phyloP scores from a whole-genome alignment of 805 yeast genomes.

The Kodamaea laetipori region DNA sequence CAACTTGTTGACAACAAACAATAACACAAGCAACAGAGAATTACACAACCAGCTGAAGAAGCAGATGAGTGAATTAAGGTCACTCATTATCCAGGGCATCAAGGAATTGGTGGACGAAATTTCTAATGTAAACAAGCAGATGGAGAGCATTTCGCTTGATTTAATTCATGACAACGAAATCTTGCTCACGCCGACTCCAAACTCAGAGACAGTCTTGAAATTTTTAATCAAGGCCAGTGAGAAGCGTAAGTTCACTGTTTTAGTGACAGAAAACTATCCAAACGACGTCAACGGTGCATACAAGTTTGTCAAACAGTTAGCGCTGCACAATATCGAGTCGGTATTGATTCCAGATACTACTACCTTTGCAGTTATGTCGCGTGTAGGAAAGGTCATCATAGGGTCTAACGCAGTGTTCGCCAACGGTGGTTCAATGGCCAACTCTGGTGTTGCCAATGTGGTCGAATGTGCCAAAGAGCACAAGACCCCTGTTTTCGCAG shows the following conservation, averaged over 20 bases:
- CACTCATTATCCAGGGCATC: conserved; percentile 87
- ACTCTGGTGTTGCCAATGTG: conserved; percentile 88
- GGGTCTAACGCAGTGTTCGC: conserved; percentile 93
- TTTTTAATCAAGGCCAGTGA: conserved; percentile 83
- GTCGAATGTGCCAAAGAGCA: conserved; percentile 96
- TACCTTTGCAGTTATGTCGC: conserved; percentile 92
- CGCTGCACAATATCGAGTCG: conserved; percentile 85
- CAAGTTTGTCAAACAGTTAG: conserved; percentile 72
- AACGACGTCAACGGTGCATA: conserved; percentile 80
- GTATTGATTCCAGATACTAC: conserved; percentile 92
- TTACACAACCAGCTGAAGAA: conserved; percentile 36
- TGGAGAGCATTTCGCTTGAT: conserved; percentile 88
- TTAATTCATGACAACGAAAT: conserved; percentile 91
- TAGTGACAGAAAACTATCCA: conserved; percentile 91
- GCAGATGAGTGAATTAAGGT: conserved; percentile 67
- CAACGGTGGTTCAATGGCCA: conserved; percentile 91
- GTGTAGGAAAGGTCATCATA: conserved; percentile 93
- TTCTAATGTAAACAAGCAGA: conserved; percentile 82
- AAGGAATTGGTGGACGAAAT: conserved; percentile 92
- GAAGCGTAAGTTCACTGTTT: conserved; percentile 88
- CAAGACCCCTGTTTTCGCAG: conserved; percentile 94
- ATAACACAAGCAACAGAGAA: conserved; percentile 25
- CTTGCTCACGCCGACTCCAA: conserved; percentile 90
- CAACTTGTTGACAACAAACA: conserved; percentile 64
- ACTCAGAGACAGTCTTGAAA: conserved; percentile 82